These are phyloP conservation scores for Hypoxylon sp. DNA, from an alignment of 2,329 filamentous ascomycete species.

Conservation along the genomic window DNA sequence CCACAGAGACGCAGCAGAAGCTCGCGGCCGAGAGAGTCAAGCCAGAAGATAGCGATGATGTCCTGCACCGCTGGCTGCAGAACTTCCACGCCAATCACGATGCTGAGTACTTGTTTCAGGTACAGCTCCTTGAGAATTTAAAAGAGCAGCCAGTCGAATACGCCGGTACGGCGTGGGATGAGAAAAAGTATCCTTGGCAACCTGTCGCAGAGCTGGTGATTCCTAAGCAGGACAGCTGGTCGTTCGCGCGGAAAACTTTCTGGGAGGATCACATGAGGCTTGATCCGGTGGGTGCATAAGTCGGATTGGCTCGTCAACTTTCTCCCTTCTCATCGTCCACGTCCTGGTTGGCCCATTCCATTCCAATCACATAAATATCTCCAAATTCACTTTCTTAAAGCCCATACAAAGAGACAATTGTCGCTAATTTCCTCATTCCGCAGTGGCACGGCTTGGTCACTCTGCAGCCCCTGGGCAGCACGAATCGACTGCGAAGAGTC, in stretches of 20 bases:
- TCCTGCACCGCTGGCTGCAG: constrained; percentile 51
- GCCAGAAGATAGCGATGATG: constrained; percentile 43
- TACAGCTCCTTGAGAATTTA: constrained; percentile 57
- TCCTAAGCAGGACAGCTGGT: constrained; percentile 52
- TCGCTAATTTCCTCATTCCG: background rate
- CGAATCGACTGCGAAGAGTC: constrained; percentile 15
- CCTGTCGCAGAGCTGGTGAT: constrained; percentile 51
- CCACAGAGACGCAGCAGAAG: constrained; percentile 50
- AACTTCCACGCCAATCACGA: constrained; percentile 51
- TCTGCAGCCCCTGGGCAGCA: constrained; percentile 5
- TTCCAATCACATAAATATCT: constrained; percentile 1
- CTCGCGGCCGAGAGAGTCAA: constrained; percentile 51
- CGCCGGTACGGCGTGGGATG: constrained; percentile 54
- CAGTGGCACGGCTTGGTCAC: constrained; percentile 7
- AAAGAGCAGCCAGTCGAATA: constrained; percentile 57
- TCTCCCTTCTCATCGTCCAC: background rate
- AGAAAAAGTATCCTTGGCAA: constrained; percentile 57
- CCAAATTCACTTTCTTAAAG: background rate
- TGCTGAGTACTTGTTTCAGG: constrained; percentile 55
- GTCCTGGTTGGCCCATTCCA: no score
- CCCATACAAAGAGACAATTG: background rate
- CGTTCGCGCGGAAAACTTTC: constrained; percentile 51
- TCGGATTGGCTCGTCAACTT: background rate
- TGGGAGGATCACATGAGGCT: constrained; percentile 55
- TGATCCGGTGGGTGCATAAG: constrained; percentile 42